Percentiles rank a stretch among this genome's conserved stretches.
These are phyloP conservation scores for Babesia ovis DNA, from an alignment of 169 alveolate genomes.

Conservation along the genomic window DNA sequence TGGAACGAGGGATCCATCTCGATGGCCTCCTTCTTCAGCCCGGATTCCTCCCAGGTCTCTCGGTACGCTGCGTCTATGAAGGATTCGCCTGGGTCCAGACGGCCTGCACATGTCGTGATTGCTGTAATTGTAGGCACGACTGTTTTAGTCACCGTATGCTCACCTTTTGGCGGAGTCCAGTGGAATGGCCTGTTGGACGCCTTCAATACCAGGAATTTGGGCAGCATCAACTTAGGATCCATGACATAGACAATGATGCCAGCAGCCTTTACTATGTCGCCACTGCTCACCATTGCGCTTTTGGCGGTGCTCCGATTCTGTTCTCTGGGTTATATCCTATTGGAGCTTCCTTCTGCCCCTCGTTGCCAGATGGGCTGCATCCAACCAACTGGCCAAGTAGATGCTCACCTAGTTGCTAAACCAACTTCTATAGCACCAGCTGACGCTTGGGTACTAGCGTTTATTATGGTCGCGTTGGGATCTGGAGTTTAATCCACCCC, in stretches of 20 bases:
- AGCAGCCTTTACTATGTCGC: constrained; percentile 52
- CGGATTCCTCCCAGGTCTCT: constrained; percentile 78
- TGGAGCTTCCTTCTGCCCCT: too few relatives aligned
- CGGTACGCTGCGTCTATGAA: constrained; percentile 71
- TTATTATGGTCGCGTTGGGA: too few relatives aligned
- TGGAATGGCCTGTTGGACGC: constrained; percentile 74
- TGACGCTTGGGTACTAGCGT: too few relatives aligned
- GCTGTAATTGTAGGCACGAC: background rate
- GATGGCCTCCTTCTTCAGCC: constrained; percentile 52
- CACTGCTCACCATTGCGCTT: background rate
- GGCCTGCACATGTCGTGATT: constrained; percentile 18
- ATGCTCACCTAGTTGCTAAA: too few relatives aligned
- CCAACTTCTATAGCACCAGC: too few relatives aligned
- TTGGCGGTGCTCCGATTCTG: too few relatives aligned
- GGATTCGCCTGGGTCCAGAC: constrained; percentile 72
- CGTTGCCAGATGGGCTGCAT: too few relatives aligned
- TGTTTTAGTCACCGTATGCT: background rate
- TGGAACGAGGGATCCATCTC: constrained; percentile 59
- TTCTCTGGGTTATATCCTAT: too few relatives aligned
- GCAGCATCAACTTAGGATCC: background rate
- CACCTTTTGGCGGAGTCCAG: constrained; percentile 83
- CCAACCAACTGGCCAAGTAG: too few relatives aligned
- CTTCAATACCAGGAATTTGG: constrained; percentile 70
- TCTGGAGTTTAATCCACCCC: too few relatives aligned
- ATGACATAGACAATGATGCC: constrained; percentile 56